These are phyloP conservation scores for Knufia fluminis DNA, from an alignment of 2,329 filamentous ascomycete genomes.

Conservation along the genomic window DNA sequence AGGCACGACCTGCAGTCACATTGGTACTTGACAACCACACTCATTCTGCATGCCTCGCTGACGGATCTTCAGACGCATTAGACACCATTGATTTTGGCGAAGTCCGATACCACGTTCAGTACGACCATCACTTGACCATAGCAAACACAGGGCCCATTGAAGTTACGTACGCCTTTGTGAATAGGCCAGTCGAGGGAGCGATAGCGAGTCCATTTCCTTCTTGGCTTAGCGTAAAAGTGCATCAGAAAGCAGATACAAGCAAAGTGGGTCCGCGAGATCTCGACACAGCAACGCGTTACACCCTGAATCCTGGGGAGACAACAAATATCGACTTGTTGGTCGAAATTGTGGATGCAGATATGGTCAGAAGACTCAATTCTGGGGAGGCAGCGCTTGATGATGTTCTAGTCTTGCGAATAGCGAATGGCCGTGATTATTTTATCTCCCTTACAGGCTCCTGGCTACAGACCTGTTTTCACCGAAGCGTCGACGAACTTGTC, in stretches of 20 bases:
- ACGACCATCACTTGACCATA: conserved; percentile 63
- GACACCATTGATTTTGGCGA: conserved; percentile 69
- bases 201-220: conserved; percentile 33
- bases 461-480: conserved; percentile 72
- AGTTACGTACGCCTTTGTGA: conserved; percentile 71
- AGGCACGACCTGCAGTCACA: conserved; percentile 71
- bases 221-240: conserved; percentile 66
- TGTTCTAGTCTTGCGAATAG: conserved; percentile 75
- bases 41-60: conserved; percentile 31
- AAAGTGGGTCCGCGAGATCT: conserved; percentile 21
- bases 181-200: conserved; percentile 45
- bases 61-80: conserved; percentile 30
- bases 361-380: conserved; percentile 64
- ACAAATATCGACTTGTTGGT: conserved; percentile 60
- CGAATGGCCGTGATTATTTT: conserved; percentile 82
- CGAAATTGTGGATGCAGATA: conserved; percentile 53
- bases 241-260: conserved; percentile 28
- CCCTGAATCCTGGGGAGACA: conserved; percentile 76
- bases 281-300: conserved; percentile 41
- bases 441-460: conserved; percentile 70
- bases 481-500: conserved; percentile 80
- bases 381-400: conserved; percentile 63
- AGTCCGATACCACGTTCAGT: conserved; percentile 58
- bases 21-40: conserved; percentile 62
- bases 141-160: conserved; percentile 83